Percentiles rank a stretch among this genome's conserved stretches.
Evolutionary conservation across 83 land plant species (phyloP).

Genomic region (Thuja plicata): DNA sequence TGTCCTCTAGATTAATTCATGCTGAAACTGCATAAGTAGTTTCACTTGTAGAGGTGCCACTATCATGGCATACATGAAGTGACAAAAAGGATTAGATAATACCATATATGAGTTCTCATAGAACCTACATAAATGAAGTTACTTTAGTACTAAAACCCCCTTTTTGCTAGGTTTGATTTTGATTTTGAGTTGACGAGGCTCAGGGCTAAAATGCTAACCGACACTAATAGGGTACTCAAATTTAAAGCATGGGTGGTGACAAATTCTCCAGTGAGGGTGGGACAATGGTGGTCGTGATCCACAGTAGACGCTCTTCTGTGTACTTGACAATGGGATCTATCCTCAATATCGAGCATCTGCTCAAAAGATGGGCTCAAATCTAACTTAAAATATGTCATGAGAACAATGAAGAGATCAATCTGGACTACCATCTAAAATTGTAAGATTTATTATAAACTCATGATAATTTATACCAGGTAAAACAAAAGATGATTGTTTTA

Average conservation of each 20-base stretch:
- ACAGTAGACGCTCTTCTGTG: not conserved
- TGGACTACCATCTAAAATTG: not conserved
- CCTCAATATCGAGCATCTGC: not conserved
- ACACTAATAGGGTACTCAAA: not conserved
- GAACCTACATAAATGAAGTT: not conserved
- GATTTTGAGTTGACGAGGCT: not conserved
- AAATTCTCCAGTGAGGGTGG: not conserved
- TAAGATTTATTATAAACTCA: not conserved
- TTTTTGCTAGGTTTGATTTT: not conserved
- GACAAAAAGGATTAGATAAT: not conserved
- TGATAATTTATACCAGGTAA: not conserved
- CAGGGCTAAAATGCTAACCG: not conserved
- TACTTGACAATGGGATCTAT: not conserved
- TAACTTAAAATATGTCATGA: not conserved
- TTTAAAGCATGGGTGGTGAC: not conserved
- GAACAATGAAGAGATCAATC: not conserved
- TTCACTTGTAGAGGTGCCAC: not conserved
- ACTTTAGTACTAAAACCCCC: not conserved
- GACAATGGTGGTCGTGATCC: not conserved
- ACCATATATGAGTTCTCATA: not conserved
- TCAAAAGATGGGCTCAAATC: not conserved
- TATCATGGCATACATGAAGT: not conserved
- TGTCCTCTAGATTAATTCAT: not conserved
- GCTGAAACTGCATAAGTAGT: not conserved
- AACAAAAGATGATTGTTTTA: not conserved